A percentile compares a stretch with the other conserved stretches of the same genome.
phyloP scores from a whole-genome alignment of 768 basidiomycete genomes.

The Pleurotus eryngii region DNA sequence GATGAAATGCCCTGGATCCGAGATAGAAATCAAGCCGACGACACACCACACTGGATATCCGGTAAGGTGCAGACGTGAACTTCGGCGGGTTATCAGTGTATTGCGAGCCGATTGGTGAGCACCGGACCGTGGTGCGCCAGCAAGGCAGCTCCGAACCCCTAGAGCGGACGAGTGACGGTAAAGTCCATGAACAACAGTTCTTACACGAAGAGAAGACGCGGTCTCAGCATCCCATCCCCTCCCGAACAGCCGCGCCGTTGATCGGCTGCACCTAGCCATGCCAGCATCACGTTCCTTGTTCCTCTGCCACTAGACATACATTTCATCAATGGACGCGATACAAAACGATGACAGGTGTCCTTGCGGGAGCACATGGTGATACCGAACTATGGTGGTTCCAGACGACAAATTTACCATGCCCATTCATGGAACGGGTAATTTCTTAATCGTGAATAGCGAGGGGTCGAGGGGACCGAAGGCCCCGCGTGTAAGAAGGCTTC shows the following conservation, averaged over 20 bases:
- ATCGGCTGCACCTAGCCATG: not conserved
- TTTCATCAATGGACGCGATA: not conserved
- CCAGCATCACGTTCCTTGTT: not conserved
- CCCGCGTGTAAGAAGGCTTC: too few species aligned
- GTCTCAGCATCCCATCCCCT: slow-evolving; percentile 9
- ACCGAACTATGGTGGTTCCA: too few species aligned
- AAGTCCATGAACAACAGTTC: not conserved
- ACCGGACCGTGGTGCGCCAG: not conserved
- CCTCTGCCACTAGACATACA: slow-evolving; percentile 1
- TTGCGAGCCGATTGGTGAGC: not conserved
- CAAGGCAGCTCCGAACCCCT: not conserved
- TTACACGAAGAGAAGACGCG: not conserved
- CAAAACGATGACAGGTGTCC: not conserved
- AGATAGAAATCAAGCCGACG: slow-evolving; percentile 4
- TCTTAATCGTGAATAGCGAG: too few species aligned
- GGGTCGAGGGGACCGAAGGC: too few species aligned
- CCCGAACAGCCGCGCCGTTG: slow-evolving; percentile 2
- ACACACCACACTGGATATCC: not conserved
- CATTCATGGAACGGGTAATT: too few species aligned
- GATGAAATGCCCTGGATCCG: not conserved
- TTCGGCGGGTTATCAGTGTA: slow-evolving; percentile 1
- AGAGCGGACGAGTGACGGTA: not conserved
- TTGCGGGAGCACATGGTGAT: too few species aligned
- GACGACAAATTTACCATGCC: too few species aligned
- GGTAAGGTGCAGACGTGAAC: not conserved